A percentile compares a stretch with the other conserved stretches of the same genome.
Conservation (phyloP, 192 early-diverging fungal genomes). For the Coemansia sp. region DNA sequence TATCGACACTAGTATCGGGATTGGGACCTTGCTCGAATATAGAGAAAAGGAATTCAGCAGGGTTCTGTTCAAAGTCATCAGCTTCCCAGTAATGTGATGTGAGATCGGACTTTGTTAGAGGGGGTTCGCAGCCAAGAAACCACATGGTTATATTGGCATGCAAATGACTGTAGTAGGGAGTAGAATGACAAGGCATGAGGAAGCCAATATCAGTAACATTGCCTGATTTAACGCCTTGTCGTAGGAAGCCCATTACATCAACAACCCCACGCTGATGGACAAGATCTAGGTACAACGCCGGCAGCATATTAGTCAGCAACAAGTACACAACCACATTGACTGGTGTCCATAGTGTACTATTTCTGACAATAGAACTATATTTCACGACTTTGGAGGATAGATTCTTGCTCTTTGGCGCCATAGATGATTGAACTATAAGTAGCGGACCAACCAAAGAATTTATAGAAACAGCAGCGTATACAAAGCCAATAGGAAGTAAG, state of each 20-base stretch:
- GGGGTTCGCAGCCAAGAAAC: conserved; percentile 92
- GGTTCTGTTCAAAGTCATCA: conserved; percentile 75
- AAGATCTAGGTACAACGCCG: conserved; percentile 68
- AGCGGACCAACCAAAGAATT: conserved; percentile 32
- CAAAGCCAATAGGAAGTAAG: conserved; percentile 66
- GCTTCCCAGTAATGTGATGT: conserved; percentile 70
- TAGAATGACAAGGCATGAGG: conserved; percentile 97
- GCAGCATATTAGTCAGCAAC: conserved; percentile 61
- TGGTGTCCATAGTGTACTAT: conserved; percentile 7
- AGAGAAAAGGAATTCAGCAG: conserved; percentile 56
- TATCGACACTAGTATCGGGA: neutral
- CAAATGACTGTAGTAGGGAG: conserved; percentile 86
- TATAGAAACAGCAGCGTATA: conserved; percentile 52
- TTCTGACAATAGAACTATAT: neutral
- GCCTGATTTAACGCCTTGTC: conserved; percentile 36
- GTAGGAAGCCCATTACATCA: conserved; percentile 78
- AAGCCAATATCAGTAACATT: conserved; percentile 59
- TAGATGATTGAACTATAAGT: neutral
- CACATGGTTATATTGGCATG: conserved; percentile 71
- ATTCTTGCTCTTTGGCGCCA: neutral
- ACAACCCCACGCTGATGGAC: conserved; percentile 93
- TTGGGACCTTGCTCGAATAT: conserved; percentile 19
- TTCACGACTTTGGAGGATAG: neutral
- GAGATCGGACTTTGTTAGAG: conserved; percentile 46
- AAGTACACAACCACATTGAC: conserved; percentile 38